Percentiles rank a stretch among this genome's conserved stretches.
These are phyloP conservation scores for Thermothelomyces thermophilus DNA, from an alignment of 2,329 filamentous ascomycete genomes.

Conservation along the genomic window DNA sequence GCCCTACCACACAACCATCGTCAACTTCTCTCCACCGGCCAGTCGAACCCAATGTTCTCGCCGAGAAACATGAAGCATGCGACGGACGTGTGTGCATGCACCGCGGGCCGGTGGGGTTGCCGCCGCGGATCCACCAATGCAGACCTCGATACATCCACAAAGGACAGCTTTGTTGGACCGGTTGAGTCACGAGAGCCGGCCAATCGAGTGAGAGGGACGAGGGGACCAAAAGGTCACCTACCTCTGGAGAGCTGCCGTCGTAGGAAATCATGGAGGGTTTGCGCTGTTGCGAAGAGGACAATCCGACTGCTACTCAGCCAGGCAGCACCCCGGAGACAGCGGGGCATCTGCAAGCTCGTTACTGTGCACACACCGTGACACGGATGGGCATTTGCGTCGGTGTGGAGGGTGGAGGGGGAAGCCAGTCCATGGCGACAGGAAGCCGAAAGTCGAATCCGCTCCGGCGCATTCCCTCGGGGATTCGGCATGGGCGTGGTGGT, in stretches of 20 bases:
- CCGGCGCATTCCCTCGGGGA: not conserved
- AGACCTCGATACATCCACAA: not conserved
- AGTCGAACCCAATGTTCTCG: constrained; percentile 5
- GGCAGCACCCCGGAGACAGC: constrained; percentile 2
- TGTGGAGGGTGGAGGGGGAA: constrained; percentile 1
- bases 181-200: constrained; percentile 15
- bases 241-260: not conserved
- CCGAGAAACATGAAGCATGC: constrained; percentile 6
- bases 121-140: not conserved
- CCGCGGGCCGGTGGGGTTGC: constrained; percentile 7
- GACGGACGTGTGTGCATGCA: not conserved
- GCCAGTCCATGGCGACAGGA: not conserved
- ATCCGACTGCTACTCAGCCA: not conserved
- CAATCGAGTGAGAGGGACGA: constrained; percentile 5
- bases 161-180: not conserved
- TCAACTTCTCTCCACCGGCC: constrained; percentile 1
- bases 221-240: not conserved
- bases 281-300: not conserved
- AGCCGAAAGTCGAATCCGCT: not conserved
- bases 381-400: no score
- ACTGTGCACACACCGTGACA: constrained; percentile 7
- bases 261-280: not conserved
- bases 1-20: constrained; percentile 7
- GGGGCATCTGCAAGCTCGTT: constrained; percentile 12
- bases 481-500: not conserved